Evolutionary conservation across 257 asterid species (phyloP).

Genomic region (Solanum okadae): DNA sequence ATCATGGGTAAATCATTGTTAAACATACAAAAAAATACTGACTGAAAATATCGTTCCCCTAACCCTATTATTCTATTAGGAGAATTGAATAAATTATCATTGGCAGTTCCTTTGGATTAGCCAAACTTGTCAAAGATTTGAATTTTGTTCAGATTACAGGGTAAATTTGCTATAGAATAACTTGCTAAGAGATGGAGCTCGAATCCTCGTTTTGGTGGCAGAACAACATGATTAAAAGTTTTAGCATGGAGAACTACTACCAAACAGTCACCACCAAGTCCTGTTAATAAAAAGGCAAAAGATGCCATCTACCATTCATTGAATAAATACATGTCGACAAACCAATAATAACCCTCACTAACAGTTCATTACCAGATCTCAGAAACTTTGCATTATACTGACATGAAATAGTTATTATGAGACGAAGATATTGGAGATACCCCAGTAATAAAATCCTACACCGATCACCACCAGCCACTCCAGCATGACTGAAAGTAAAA

Average conservation of each 20-base stretch:
- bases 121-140: background rate
- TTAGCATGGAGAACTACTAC: background rate
- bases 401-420: background rate
- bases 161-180: background rate
- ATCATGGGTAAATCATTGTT: background rate
- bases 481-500: background rate
- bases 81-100: background rate
- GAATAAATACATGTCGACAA: background rate
- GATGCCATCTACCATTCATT: background rate
- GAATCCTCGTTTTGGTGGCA: background rate
- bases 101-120: background rate
- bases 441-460: background rate
- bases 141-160: background rate
- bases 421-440: background rate
- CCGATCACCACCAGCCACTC: background rate
- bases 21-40: background rate
- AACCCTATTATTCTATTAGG: background rate
- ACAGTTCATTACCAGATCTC: background rate
- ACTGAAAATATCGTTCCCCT: background rate
- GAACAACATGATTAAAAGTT: background rate
- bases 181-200: background rate
- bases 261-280: background rate
- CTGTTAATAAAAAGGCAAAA: background rate
- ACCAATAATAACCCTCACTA: background rate
- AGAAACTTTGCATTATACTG: background rate